Base-by-base conservation (phyloP, 306 rosid species). In the Mucuna pruriens region DNA sequence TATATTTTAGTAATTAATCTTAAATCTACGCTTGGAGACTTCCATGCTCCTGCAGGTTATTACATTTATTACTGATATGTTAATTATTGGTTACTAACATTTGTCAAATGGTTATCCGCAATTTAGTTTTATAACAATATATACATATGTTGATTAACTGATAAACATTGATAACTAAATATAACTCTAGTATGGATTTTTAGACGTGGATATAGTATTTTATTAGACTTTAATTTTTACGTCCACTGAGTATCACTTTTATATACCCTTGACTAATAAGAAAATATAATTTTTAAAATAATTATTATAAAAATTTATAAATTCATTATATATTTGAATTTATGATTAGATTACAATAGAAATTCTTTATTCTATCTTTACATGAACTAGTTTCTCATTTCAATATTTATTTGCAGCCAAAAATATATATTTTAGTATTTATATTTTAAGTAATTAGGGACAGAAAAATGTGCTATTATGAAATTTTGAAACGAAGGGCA, bases 1-100 rank as follows among this genome's bases (percentile, higher is more conserved):
- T 67, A 74, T 77, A 33, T 66, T 70, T 57, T 62, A 34, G 54
- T 72, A 46, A 61, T 71, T 72, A 46, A 61, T 71, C 74, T 61
- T 46, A 46, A 72, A 60, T 79, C 26, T 58, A 6, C 31, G 26
- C 25, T 51, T 55, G 36, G 23, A 49, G 12, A 39, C 57, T 39
- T 57, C 38, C 52, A 52, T n/a, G n/a, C n/a, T n/a, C 36, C 29
- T 25, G 54, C 60, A 19, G 52, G 46, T 67, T 40, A 19, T 36
- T 51, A 38, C 11, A 34, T 66, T n/a, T 31, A 6, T 49, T 72
- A 33, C 77, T 7, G 4, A 49, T 54, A 38, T 22, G 23, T 38
- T 51, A 55, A 25, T 70, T 26, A 13, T 70, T 16, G 75, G 23
- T 45, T 26, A 16, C 75, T 25, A 45, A 45, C 75, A 42, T 46